phyloP scores from a whole-genome alignment of 331 rosid species.

The Dryas integrifolia region DNA sequence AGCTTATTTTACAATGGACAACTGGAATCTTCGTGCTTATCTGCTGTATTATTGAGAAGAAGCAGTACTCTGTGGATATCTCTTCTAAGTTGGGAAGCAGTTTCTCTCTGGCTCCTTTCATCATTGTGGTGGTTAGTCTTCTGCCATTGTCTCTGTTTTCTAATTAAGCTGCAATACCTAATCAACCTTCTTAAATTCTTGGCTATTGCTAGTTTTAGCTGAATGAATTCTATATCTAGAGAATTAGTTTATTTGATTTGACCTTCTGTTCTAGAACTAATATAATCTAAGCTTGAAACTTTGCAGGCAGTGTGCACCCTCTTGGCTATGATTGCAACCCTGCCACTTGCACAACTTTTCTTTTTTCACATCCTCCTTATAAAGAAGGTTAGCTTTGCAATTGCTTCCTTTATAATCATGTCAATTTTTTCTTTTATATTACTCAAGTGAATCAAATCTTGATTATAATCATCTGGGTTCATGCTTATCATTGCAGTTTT shows the following conservation, averaged over 20 bases:
- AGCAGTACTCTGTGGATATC: constrained; percentile 63
- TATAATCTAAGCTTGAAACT: background rate
- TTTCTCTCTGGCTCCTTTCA: constrained; percentile 78
- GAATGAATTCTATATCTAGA: background rate
- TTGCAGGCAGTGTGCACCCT: constrained; percentile 77
- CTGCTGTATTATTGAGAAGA: constrained; percentile 83
- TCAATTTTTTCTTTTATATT: background rate
- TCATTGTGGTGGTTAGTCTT: constrained; percentile 79
- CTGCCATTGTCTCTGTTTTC: constrained; percentile 4
- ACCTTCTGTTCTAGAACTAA: constrained; percentile 5
- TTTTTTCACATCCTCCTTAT: constrained; percentile 94
- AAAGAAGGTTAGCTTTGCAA: constrained; percentile 59
- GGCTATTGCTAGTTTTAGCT: background rate
- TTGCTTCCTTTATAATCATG: constrained; percentile 6
- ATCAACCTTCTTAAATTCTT: background rate
- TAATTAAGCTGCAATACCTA: background rate
- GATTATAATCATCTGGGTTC: background rate
- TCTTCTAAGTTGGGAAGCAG: constrained; percentile 88
- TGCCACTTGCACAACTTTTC: constrained; percentile 93
- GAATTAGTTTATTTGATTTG: background rate
- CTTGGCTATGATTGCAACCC: constrained; percentile 91
- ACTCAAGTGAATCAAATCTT: background rate
- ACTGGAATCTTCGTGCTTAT: constrained; percentile 88
- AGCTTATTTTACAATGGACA: constrained; percentile 98
- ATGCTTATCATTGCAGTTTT: background rate